Percentiles rank a stretch among this genome's conserved stretches.
Evolutionary conservation across 2,329 filamentous ascomycete genomes (phyloP).

Genomic region (Pestalotiopsis sp.): DNA sequence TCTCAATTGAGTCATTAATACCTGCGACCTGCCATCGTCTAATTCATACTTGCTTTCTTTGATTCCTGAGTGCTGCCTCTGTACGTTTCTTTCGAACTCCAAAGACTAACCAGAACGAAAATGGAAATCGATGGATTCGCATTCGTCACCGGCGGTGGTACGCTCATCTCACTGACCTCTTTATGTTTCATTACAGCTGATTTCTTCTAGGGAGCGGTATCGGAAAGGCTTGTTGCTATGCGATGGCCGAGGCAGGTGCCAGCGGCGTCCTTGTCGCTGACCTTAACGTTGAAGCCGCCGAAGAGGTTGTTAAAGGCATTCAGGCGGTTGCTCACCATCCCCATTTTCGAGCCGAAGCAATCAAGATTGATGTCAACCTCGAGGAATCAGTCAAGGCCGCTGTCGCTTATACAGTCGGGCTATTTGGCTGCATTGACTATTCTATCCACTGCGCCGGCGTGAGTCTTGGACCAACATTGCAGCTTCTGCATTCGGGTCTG

Average conservation of each 20-base stretch:
- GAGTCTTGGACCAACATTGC: not conserved
- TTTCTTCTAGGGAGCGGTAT: not conserved
- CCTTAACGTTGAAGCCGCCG: not conserved
- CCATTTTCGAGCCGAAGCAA: not conserved
- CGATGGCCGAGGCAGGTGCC: not conserved
- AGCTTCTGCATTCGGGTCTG: no score
- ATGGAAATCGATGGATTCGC: not conserved
- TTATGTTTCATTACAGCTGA: not conserved
- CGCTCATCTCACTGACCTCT: not conserved
- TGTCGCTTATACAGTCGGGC: not conserved
- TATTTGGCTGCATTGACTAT: not conserved
- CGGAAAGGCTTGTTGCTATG: not conserved
- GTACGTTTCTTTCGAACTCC: no score
- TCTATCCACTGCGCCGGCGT: not conserved
- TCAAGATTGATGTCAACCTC: not conserved
- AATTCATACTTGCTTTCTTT: no score
- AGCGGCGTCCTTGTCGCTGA: not conserved
- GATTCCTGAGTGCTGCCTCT: no score
- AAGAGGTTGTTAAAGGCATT: not conserved
- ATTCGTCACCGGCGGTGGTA: not conserved
- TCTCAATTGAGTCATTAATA: no score
- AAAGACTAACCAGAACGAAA: not conserved
- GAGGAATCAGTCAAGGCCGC: not conserved
- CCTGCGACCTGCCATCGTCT: no score
- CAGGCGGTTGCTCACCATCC: not conserved